phyloP scores from a whole-genome alignment of 495 filamentous ascomycete genomes.

The Apiosordaria backusii region DNA sequence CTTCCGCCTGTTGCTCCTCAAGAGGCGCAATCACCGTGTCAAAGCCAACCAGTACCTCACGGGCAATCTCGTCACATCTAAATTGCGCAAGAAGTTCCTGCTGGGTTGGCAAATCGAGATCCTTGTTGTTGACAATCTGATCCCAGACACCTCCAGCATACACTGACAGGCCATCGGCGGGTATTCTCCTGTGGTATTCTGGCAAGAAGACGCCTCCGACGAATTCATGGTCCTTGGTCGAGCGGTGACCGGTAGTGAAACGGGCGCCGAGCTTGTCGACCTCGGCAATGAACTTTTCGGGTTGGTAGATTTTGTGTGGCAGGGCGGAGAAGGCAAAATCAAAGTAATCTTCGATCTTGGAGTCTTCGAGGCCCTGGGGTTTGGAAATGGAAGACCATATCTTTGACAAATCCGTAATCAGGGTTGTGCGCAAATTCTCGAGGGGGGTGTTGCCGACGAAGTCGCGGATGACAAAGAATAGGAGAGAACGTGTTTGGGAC shows the following conservation, averaged over 20 bases:
- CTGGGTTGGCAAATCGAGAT: conserved; percentile 92
- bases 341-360: conserved; percentile 92
- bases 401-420: conserved; percentile 82
- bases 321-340: conserved; percentile 96
- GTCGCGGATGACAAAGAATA: conserved; percentile 98
- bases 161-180: conserved; percentile 88
- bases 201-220: conserved; percentile 81
- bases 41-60: conserved; percentile 80
- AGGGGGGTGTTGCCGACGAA: conserved; percentile 89
- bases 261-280: conserved; percentile 73
- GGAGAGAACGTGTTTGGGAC: conserved; percentile 81
- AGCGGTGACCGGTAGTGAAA: conserved; percentile 73
- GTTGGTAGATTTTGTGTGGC: conserved; percentile 94
- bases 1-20: conserved; percentile 78
- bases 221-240: conserved; percentile 67
- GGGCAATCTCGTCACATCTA: conserved; percentile 90
- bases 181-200: conserved; percentile 92
- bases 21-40: conserved; percentile 77
- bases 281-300: conserved; percentile 83
- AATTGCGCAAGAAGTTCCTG: conserved; percentile 97
- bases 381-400: conserved; percentile 93
- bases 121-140: conserved; percentile 97
- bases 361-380: conserved; percentile 80
- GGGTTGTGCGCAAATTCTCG: conserved; percentile 78
- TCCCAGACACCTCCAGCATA: conserved; percentile 96